Base-by-base conservation (phyloP, 768 basidiomycete species). In the Pilatotrama ljubarskyi region DNA sequence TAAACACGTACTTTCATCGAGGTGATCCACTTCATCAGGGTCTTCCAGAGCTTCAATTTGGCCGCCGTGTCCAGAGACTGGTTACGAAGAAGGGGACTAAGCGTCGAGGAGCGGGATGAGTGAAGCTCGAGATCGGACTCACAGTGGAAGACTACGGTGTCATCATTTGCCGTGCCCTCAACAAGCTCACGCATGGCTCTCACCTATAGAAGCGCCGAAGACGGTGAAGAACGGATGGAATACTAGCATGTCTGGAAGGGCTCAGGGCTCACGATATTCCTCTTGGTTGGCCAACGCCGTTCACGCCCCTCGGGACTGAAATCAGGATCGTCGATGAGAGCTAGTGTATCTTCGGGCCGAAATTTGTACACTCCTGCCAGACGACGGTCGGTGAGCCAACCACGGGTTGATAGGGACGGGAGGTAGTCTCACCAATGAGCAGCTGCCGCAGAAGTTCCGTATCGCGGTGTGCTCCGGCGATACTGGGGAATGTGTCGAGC, bases 51-150 rank as follows among this genome's bases (percentile, higher is more conserved):
- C 47, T 8, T 74, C 61, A 7, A 77, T 68, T 62, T 85, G 84
- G 13, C 64, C 64, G 0, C 78, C 78, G 63, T 85, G 84, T 0
- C 84, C 84, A 0, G 83, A 77, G 63, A 80, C 80, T 80, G 58
- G 7, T 13, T 25, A 32, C 7, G 47, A 20, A 38, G 4, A 4
- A 10, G 29, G 10, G 29, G 29, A 10, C 5, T 32, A 4, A 32
- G 29, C 29, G 29, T 10, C 4, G n/a, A n/a, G n/a, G n/a, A n/a
- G n/a, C n/a, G n/a, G n/a, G n/a, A n/a, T n/a, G n/a, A n/a, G n/a
- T n/a, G n/a, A n/a, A n/a, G n/a, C n/a, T n/a, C n/a, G n/a, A n/a
- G n/a, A n/a, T n/a, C n/a, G 10, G 29, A 32, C 29, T 10, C 29
- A 5, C 29, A 32, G 29, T 32, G 29, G 29, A 32, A 32, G 29